Evolutionary conservation across 2,329 filamentous ascomycete genomes (phyloP).

Genomic region (Nothophoma quercina): DNA sequence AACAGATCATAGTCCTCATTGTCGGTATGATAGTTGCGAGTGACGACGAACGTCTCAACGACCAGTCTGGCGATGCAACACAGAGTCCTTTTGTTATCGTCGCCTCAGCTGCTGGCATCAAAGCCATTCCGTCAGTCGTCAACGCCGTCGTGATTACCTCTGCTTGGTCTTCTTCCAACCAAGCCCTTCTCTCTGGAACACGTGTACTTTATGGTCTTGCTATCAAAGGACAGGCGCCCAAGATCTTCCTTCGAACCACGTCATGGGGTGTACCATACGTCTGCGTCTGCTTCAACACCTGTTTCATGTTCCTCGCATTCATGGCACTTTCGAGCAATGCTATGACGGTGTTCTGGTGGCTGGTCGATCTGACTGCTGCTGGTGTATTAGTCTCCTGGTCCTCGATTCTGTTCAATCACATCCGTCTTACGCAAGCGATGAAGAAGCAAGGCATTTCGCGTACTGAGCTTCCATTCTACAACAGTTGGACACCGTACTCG

Average conservation of each 20-base stretch:
- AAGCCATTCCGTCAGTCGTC: slow-evolving; percentile 72
- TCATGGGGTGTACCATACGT: slow-evolving; percentile 51
- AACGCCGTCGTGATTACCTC: slow-evolving; percentile 78
- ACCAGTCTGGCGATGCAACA: slow-evolving; percentile 47
- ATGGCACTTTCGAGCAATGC: slow-evolving; percentile 55
- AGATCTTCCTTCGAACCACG: slow-evolving; percentile 56
- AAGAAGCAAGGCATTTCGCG: slow-evolving; percentile 63
- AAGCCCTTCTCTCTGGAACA: slow-evolving; percentile 63
- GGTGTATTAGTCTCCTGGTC: slow-evolving; percentile 62
- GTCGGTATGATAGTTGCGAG: slow-evolving; percentile 65
- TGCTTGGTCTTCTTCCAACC: slow-evolving; percentile 73
- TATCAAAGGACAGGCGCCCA: slow-evolving; percentile 60
- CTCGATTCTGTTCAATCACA: slow-evolving; percentile 61
- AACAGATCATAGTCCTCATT: slow-evolving; percentile 51
- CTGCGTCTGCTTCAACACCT: slow-evolving; percentile 42
- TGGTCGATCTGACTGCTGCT: slow-evolving; percentile 70
- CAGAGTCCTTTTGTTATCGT: slow-evolving; percentile 64
- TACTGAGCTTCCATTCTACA: slow-evolving; percentile 38
- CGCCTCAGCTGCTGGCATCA: slow-evolving; percentile 70
- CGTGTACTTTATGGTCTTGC: slow-evolving; percentile 58
- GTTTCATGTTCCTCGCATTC: slow-evolving; percentile 57
- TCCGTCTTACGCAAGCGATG: slow-evolving; percentile 59
- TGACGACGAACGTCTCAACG: slow-evolving; percentile 58
- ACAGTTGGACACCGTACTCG: slow-evolving; percentile 46
- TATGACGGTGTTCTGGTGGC: slow-evolving; percentile 67